Base-by-base conservation (phyloP, 2,329 filamentous ascomycete genomes). In the Paracoccidioides lutzii region DNA sequence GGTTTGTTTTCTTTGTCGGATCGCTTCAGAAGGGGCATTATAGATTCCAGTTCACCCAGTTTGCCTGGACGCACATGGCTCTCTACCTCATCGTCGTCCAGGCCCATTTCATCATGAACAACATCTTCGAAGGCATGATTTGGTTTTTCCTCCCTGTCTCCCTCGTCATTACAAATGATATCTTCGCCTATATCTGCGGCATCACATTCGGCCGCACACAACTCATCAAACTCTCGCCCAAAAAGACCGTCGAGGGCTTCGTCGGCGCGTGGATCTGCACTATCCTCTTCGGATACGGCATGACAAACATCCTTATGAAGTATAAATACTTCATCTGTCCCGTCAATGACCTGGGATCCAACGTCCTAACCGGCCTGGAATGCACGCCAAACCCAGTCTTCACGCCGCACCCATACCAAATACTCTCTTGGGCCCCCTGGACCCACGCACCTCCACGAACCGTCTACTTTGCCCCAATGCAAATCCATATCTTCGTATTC, bases 71-170 rank as follows among this genome's bases (percentile, higher is more conserved):
- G 12, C 93, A 98, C 71, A 97, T 98, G 90, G 93, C 94, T 4
- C 81, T 98, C 22, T 97, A 95, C 76, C 79, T 98, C 66, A 96
- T 98, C 65, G 91, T 97, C 42, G 90, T 95, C 5, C 90, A 98
- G 73, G 90, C 93, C 12, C 93, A 98, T 71, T 98, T 98, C 71
- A 89, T 97, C 75, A 97, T 98, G 88, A 98, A 98, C 80, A 98
- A 98, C 73, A 87, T 98, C 62, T 94, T 98, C 65, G 93, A 98
- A 75, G 93, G 93, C 75, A 90, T 98, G 87, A 95, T 98, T 70
- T 98, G 93, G 93, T 97, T 98, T 78, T 96, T 97, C 80, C 75
- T 98, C 46, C 93, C 93, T 6, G 90, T 89, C 6, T 85, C 89
- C 54, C 81, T 98, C 64, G 93, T 98, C 70, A 95, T 98, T 69